These are phyloP conservation scores for Calonectria multiphialidica DNA, from an alignment of 2,329 filamentous ascomycete species.

Conservation along the genomic window DNA sequence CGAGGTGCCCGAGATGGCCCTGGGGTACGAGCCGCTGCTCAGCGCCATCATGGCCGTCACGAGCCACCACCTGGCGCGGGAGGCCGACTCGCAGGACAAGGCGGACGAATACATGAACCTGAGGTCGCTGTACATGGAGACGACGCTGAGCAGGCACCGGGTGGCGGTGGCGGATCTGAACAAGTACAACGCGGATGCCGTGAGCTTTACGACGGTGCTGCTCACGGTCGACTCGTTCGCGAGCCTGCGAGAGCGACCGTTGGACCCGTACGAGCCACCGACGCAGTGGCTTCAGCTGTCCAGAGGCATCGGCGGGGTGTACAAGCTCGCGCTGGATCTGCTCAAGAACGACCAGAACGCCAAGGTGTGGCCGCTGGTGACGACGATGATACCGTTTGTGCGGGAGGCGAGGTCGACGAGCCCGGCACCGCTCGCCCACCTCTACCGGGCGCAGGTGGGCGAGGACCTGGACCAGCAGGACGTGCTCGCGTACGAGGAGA, in stretches of 20 bases:
- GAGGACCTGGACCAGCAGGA: constrained; percentile 27
- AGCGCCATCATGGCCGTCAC: constrained; percentile 38
- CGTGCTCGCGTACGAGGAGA: constrained; percentile 29
- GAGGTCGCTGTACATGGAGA: constrained; percentile 37
- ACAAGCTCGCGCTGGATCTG: constrained; percentile 23
- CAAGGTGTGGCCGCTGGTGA: constrained; percentile 29
- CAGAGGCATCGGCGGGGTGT: constrained; percentile 36
- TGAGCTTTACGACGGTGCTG: constrained; percentile 37
- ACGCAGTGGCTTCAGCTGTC: constrained; percentile 41
- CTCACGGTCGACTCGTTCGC: constrained; percentile 39
- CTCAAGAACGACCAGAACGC: constrained; percentile 25
- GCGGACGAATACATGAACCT: constrained; percentile 17
- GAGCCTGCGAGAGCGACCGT: constrained; percentile 27
- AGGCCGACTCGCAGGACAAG: background rate
- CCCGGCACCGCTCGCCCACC: constrained; percentile 28
- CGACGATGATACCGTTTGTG: constrained; percentile 19
- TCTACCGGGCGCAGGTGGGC: constrained; percentile 1
- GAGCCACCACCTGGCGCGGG: constrained; percentile 31
- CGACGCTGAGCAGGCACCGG: constrained; percentile 33
- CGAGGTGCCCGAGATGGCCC: constrained; percentile 34
- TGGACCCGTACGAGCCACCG: constrained; percentile 39
- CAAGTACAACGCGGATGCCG: constrained; percentile 33
- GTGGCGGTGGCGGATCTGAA: constrained; percentile 25
- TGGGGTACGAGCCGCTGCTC: constrained; percentile 38
- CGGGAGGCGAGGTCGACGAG: background rate